phyloP scores from a whole-genome alignment of 108 stramenopile species.

The Asterionellopsis glacialis region DNA sequence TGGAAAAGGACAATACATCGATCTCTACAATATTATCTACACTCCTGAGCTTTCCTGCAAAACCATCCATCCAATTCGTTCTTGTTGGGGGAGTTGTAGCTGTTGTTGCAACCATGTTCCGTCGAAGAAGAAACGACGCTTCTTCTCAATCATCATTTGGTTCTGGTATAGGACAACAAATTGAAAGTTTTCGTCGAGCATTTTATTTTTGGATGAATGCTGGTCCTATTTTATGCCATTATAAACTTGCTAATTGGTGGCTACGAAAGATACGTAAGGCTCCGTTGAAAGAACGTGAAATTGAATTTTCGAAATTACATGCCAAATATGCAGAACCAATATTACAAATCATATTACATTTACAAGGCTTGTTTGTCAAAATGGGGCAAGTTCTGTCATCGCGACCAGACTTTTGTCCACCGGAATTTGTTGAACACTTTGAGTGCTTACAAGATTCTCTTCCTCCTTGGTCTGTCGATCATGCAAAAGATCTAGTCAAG shows the following conservation, averaged over 20 bases:
- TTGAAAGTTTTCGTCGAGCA: conserved; percentile 26
- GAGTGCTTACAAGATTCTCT: conserved; percentile 51
- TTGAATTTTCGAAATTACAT: conserved; percentile 45
- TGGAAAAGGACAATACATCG: too few species aligned
- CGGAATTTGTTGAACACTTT: conserved; percentile 56
- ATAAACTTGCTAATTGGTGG: conserved; percentile 58
- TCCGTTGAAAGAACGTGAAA: conserved; percentile 24
- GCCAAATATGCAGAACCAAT: conserved; percentile 30
- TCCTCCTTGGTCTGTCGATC: conserved; percentile 49
- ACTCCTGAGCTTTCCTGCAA: too few species aligned
- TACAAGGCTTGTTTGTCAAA: conserved; percentile 56
- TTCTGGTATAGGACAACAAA: too few species aligned
- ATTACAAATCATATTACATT: conserved; percentile 44
- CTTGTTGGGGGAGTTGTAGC: too few species aligned
- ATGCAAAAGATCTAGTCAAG: conserved; percentile 27
- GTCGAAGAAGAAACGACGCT: too few species aligned
- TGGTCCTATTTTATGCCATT: conserved; percentile 65
- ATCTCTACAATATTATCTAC: too few species aligned
- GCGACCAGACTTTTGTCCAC: conserved; percentile 67
- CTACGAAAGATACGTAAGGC: conserved; percentile 21
- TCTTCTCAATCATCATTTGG: too few species aligned
- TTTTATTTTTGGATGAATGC: conserved; percentile 53
- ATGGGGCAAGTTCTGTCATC: conserved; percentile 55
- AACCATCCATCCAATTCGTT: too few species aligned
- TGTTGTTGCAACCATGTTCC: too few species aligned